Evolutionary conservation across 192 early-diverging fungal genomes (phyloP).

Genomic region (Gamsiella multidivaricata): DNA sequence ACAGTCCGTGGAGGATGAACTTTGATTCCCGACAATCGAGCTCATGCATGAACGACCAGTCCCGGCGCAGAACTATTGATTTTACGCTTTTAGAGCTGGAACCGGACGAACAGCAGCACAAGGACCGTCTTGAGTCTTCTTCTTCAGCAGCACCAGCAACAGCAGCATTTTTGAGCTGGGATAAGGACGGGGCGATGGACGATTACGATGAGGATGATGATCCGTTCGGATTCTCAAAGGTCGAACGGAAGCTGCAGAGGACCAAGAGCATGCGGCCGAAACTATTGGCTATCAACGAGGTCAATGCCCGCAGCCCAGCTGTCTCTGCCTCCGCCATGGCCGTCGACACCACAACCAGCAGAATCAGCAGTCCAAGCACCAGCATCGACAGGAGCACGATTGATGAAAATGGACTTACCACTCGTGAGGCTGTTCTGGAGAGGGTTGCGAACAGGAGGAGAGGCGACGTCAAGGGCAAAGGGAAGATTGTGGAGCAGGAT

Average conservation of each 20-base stretch:
- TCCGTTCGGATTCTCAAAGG: slow-evolving; percentile 39
- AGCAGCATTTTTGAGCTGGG: too few species aligned
- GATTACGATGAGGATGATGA: slow-evolving; percentile 15
- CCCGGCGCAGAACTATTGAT: not conserved
- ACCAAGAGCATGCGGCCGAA: slow-evolving; percentile 3
- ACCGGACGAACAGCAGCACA: not conserved
- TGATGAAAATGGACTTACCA: too few species aligned
- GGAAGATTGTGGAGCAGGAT: slow-evolving; percentile 1
- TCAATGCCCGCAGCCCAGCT: not conserved
- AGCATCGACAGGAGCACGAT: not conserved
- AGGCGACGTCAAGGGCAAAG: slow-evolving; percentile 18
- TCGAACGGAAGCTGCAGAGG: slow-evolving; percentile 6
- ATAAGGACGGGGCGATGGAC: too few species aligned
- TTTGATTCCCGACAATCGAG: slow-evolving; percentile 2
- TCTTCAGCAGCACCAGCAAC: too few species aligned
- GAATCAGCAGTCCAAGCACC: not conserved
- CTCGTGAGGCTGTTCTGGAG: not conserved
- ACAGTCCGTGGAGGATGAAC: slow-evolving; percentile 9
- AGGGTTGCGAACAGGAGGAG: slow-evolving; percentile 9
- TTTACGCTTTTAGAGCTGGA: not conserved
- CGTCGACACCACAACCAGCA: not conserved
- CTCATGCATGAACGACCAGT: not conserved
- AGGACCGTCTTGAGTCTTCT: not conserved
- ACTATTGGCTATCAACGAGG: slow-evolving; percentile 25
- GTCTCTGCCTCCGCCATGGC: too few species aligned